phyloP scores from a whole-genome alignment of 495 filamentous ascomycete species.

The Beverwykella pulmonaria region DNA sequence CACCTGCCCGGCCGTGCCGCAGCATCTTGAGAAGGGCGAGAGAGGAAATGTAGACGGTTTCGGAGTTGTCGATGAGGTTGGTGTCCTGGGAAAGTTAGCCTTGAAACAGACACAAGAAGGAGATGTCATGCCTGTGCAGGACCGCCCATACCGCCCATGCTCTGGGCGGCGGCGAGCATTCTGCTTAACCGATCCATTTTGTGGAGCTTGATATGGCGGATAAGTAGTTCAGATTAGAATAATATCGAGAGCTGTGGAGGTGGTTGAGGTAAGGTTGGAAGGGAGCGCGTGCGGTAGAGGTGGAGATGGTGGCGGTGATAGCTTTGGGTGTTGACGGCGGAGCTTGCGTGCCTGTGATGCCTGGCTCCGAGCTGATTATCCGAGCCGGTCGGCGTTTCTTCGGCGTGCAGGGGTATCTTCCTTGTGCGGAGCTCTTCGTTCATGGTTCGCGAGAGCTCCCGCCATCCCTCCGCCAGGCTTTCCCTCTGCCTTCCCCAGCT shows the following conservation, averaged over 20 bases:
- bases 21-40: conserved; percentile 98
- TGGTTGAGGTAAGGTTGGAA: conserved; percentile 11
- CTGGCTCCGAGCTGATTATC: conserved; percentile 1
- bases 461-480: not conserved
- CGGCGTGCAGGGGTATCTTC: conserved; percentile 5
- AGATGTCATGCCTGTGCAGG: conserved; percentile 71
- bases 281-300: conserved; percentile 6
- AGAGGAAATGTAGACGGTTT: conserved; percentile 98
- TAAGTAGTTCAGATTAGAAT: not conserved
- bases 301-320: conserved; percentile 14
- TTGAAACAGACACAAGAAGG: not conserved
- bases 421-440: conserved; percentile 21
- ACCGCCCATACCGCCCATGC: conserved; percentile 71
- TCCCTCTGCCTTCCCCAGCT: not conserved
- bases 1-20: conserved; percentile 92
- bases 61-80: conserved; percentile 94
- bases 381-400: not conserved
- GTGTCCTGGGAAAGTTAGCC: conserved; percentile 65
- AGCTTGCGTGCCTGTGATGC: conserved; percentile 26
- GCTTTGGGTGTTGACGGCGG: conserved; percentile 16
- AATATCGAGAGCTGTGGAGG: not conserved
- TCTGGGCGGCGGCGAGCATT: conserved; percentile 77
- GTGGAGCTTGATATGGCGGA: conserved; percentile 8
- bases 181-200: conserved; percentile 84
- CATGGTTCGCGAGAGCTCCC: conserved; percentile 20